These are phyloP conservation scores for Emergomyces pasteurianus DNA, from an alignment of 2,329 filamentous ascomycete genomes.

Conservation along the genomic window DNA sequence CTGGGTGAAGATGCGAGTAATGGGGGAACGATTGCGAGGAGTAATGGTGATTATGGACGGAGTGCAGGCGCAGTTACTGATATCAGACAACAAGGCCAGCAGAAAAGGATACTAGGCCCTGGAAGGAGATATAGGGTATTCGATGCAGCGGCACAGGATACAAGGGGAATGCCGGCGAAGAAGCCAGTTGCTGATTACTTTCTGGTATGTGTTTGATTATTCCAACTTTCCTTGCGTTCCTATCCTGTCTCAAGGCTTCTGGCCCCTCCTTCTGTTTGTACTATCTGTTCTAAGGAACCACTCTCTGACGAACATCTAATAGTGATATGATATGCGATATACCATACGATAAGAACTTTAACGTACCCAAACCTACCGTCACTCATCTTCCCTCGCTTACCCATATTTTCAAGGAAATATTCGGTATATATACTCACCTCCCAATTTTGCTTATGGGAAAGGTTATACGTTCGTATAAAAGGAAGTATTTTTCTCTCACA, in stretches of 20 bases:
- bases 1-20: slow-evolving; percentile 78
- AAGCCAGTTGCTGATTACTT: slow-evolving; percentile 98
- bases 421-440: not conserved
- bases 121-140: slow-evolving; percentile 89
- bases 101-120: slow-evolving; percentile 49
- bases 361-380: not conserved
- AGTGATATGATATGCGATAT: not conserved
- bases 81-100: slow-evolving; percentile 36
- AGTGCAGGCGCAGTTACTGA: slow-evolving; percentile 34
- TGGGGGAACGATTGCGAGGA: slow-evolving; percentile 55
- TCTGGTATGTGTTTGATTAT: slow-evolving; percentile 36
- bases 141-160: slow-evolving; percentile 91
- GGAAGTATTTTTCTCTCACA: not conserved
- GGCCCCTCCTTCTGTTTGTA: not conserved
- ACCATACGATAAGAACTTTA: not conserved
- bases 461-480: not conserved
- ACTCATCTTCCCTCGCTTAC: not conserved
- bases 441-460: not conserved
- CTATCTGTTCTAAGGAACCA: not conserved
- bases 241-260: not conserved
- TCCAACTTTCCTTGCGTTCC: not conserved
- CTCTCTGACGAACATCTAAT: not conserved
- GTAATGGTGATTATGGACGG: slow-evolving; percentile 36
- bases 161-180: slow-evolving; percentile 94
- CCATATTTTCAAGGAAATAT: not conserved